These are phyloP conservation scores for Syncephalastrum racemosum DNA, from an alignment of 371 early-diverging fungal species.

Conservation along the genomic window DNA sequence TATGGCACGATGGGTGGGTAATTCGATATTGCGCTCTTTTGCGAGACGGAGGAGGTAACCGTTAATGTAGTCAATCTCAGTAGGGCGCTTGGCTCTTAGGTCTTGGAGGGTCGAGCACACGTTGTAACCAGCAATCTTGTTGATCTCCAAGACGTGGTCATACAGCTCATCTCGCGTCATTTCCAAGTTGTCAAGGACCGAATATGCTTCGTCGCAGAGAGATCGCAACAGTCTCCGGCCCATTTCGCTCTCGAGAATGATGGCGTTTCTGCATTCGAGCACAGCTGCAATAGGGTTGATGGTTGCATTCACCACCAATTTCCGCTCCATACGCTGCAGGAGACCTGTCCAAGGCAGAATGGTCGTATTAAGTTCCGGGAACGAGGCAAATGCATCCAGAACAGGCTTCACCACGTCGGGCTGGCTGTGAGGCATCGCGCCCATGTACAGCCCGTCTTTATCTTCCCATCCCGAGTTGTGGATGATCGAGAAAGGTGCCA, in stretches of 20 bases:
- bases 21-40: constrained; percentile 12
- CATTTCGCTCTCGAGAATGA: constrained; percentile 19
- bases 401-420: constrained; percentile 16
- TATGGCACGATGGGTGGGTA: constrained; percentile 20
- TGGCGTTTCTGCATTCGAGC: constrained; percentile 45
- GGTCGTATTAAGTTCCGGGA: constrained; percentile 26
- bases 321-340: constrained; percentile 42
- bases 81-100: constrained; percentile 28
- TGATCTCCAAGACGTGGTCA: constrained; percentile 25
- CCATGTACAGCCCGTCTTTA: constrained; percentile 36
- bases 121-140: constrained; percentile 38
- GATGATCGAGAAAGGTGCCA: constrained; percentile 40
- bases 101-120: constrained; percentile 65
- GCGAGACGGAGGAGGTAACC: constrained; percentile 49
- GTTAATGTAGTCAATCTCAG: constrained; percentile 65
- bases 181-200: constrained; percentile 25
- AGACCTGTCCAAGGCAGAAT: constrained; percentile 40
- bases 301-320: constrained; percentile 58
- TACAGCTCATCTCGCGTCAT: constrained; percentile 23
- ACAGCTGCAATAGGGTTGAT: constrained; percentile 60
- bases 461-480: constrained; percentile 51
- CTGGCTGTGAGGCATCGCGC: constrained; percentile 18
- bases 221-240: constrained; percentile 19
- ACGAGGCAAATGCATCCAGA: constrained; percentile 20
- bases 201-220: constrained; percentile 32